These are phyloP conservation scores for Penicillium sp. DNA, from an alignment of 2,329 filamentous ascomycete species.

Conservation along the genomic window DNA sequence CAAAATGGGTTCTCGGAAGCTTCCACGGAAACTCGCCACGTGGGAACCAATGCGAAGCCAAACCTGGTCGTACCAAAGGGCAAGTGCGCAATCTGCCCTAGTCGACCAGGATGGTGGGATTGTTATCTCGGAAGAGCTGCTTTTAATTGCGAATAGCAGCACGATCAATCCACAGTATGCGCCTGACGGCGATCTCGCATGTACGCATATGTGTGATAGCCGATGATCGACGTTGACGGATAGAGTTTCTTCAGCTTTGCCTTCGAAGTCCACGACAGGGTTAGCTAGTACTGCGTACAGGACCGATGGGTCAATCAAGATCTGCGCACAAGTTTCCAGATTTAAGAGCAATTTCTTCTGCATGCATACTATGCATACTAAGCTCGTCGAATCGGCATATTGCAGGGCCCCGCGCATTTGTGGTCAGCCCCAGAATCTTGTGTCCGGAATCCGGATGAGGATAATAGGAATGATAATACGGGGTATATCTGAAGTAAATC, in stretches of 20 bases:
- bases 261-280: not conserved
- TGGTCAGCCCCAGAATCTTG: constrained; percentile 1
- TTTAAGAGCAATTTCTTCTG: not conserved
- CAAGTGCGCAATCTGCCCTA: not conserved
- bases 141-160: too few species aligned
- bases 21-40: constrained; percentile 12
- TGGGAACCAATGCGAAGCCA: not conserved
- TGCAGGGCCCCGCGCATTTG: not conserved
- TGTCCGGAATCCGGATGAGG: not conserved
- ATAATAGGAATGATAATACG: too few species aligned
- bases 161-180: too few species aligned
- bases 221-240: not conserved
- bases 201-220: not conserved
- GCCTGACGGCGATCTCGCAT: too few species aligned
- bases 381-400: not conserved
- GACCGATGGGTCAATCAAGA: too few species aligned
- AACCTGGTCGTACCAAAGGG: not conserved
- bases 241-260: not conserved
- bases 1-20: not conserved
- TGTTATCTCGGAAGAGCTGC: too few species aligned
- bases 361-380: not conserved
- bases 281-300: too few species aligned
- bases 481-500: not conserved
- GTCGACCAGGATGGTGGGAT: too few species aligned
- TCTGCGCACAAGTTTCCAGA: too few species aligned